Evolutionary conservation across 495 filamentous ascomycete genomes (phyloP).

Genomic region (Amniculicola lignicola): DNA sequence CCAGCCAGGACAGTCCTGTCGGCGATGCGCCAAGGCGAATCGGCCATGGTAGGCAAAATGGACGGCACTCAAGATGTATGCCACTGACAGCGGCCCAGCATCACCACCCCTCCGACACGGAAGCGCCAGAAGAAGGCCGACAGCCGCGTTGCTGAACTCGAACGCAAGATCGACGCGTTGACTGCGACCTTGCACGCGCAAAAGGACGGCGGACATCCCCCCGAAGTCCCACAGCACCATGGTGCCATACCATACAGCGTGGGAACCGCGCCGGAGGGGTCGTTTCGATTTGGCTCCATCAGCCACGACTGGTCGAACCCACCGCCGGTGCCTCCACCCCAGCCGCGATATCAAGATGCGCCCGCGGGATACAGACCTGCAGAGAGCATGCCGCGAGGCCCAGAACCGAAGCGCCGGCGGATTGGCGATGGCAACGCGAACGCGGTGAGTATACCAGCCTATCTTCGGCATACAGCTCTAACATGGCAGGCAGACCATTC

Average conservation of each 20-base stretch:
- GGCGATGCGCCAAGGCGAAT: conserved; percentile 79
- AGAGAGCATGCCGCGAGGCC: conserved; percentile 10
- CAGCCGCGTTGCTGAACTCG: conserved; percentile 84
- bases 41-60: conserved; percentile 54
- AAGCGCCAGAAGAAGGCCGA: conserved; percentile 95
- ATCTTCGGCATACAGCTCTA: too few relatives aligned
- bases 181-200: conserved; percentile 70
- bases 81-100: conserved; percentile 21
- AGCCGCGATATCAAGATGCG: conserved; percentile 2
- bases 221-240: background rate
- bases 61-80: background rate
- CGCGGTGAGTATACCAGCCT: conserved; percentile 12
- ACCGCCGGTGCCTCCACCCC: background rate
- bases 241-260: conserved; percentile 3
- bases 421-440: conserved; percentile 14
- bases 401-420: conserved; percentile 20
- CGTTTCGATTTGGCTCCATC: conserved; percentile 10
- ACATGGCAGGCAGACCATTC: conserved; percentile 31
- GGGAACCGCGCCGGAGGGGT: conserved; percentile 6
- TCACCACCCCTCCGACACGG: conserved; percentile 76
- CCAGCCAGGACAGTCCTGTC: conserved; percentile 66
- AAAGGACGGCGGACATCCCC: conserved; percentile 23
- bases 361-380: conserved; percentile 21
- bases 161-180: conserved; percentile 89
- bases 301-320: conserved; percentile 18